Evolutionary conservation across 306 rosid genomes (phyloP), one percentile per base, ranked within the genome.

Genomic region (Cucumis hystrix): DNA sequence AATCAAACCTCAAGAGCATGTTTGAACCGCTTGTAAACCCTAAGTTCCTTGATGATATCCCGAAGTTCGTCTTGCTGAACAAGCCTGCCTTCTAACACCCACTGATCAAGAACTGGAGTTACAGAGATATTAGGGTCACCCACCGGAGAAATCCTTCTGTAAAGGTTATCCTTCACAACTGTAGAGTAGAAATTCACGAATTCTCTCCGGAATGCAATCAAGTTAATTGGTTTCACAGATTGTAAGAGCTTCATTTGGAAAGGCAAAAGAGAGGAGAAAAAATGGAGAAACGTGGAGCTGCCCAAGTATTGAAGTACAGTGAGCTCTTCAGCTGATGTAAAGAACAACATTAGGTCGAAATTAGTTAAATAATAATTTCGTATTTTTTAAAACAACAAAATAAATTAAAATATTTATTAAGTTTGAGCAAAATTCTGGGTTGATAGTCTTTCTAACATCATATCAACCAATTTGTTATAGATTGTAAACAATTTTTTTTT

Each of bases 61-160:
- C 12, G 74, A 67, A 67, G 74, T 45, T 67, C 74, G 4, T 41
- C 74, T 67, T 11, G 5, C 17, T 20, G 55, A 40, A 67, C 55
- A 20, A 33, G 74, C 25, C 54, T 10, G 54, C 74, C 55, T 41
- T 67, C 55, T 10, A 12, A 35, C 30, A 67, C 55, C 74, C 74
- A 67, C n/a, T 67, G 74, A 67, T 67, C 55, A 41, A 67, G 74
- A 67, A 67, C 18, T 5, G 74, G 74, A 67, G n/a, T n/a, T 20
- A 67, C 55, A 41, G 74, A 41, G 74, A 67, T 20, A 20, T 67
- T 67, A 40, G 74, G 74, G 35, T 67, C 74, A 67, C 74, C 74
- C 18, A 67, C 35, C 74, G 74, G 74, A 10, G 74, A 67, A 67
- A 67, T 41, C 74, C 74, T 67, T 21, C 33, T n/a, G 55, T 67